Percentiles rank a stretch among this genome's conserved stretches.
Evolutionary conservation across 1,284 basidiomycete species (phyloP).

Genomic region (Earliella scabrosa): DNA sequence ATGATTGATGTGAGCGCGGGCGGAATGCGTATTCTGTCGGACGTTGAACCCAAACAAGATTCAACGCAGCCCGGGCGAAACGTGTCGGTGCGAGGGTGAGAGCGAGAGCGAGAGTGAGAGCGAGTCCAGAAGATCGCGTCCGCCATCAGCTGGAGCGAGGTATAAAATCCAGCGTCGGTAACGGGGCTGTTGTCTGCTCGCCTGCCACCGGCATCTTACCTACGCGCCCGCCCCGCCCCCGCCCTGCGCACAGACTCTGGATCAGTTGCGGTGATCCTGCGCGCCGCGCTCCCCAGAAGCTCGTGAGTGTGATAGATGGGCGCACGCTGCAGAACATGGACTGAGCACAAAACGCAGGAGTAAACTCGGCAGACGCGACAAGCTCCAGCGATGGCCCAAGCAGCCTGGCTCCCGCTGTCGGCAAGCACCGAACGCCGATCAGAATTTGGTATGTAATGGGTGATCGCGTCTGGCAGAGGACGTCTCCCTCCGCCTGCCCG

Average conservation of each 20-base stretch:
- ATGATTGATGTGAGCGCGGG: conserved; percentile 33
- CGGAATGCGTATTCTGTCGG: conserved; percentile 24
- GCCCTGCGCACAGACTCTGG: conserved; percentile 2
- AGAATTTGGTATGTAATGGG: conserved; percentile 44
- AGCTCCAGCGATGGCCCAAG: conserved; percentile 36
- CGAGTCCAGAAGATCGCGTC: conserved; percentile 20
- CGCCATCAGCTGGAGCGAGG: conserved; percentile 17
- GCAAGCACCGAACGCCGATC: conserved; percentile 54
- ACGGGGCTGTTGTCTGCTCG: not conserved
- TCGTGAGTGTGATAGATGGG: conserved; percentile 21
- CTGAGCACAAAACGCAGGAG: conserved; percentile 15
- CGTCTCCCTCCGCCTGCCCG: not conserved
- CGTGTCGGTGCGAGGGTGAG: conserved; percentile 18
- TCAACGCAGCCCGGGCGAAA: conserved; percentile 9
- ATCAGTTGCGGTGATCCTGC: conserved; percentile 10
- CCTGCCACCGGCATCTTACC: conserved; percentile 5
- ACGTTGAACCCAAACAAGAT: conserved; percentile 25
- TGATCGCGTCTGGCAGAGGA: conserved; percentile 26
- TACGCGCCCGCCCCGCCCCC: conserved; percentile 3
- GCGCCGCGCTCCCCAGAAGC: not conserved
- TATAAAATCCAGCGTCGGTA: conserved; percentile 13
- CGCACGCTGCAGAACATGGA: conserved; percentile 3
- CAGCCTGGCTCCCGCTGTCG: conserved; percentile 40
- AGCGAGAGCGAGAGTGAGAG: too few species aligned
- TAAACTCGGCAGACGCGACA: conserved; percentile 12